These are phyloP conservation scores for Salvia rosmarinus DNA, from an alignment of 257 asterid genomes.

Conservation along the genomic window DNA sequence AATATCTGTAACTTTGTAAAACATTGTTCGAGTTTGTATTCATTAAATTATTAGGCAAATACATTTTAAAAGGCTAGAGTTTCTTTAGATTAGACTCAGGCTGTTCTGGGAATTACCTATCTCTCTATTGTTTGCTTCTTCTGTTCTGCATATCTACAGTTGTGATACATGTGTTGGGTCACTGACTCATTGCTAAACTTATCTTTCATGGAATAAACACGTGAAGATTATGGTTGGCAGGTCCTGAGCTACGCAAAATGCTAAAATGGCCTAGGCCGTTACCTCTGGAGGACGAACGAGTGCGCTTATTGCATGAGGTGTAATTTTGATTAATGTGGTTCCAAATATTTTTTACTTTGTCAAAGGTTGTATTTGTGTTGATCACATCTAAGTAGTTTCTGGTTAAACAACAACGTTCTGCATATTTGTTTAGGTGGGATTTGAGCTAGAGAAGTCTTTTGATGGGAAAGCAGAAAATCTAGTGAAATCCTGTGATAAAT, in stretches of 20 bases:
- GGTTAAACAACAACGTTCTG: conserved; percentile 28
- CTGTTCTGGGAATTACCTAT: not conserved
- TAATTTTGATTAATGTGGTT: not conserved
- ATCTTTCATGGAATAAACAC: too few relatives aligned
- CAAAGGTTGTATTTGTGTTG: not conserved
- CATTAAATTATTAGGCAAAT: too few relatives aligned
- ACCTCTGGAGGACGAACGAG: conserved; percentile 95
- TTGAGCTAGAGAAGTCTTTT: conserved; percentile 84
- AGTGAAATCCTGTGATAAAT: conserved; percentile 72
- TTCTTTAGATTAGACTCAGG: not conserved
- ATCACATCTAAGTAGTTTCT: conserved; percentile 17
- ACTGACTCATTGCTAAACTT: not conserved
- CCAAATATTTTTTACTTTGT: not conserved
- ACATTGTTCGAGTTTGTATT: not conserved
- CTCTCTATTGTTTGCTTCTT: conserved; percentile 1
- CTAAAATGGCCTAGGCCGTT: conserved; percentile 89
- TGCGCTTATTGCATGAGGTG: conserved; percentile 95
- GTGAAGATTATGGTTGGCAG: conserved; percentile 49
- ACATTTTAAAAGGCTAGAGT: too few relatives aligned
- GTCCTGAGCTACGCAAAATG: conserved; percentile 83
- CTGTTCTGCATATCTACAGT: not conserved
- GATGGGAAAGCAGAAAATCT: conserved; percentile 92
- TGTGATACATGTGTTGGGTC: conserved; percentile 12
- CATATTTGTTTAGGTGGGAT: conserved; percentile 66
- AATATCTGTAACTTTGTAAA: not conserved